Percentiles rank a stretch among this genome's conserved stretches.
Conservation (phyloP, 2,329 filamentous ascomycete genomes). For the Talaromyces sp. region DNA sequence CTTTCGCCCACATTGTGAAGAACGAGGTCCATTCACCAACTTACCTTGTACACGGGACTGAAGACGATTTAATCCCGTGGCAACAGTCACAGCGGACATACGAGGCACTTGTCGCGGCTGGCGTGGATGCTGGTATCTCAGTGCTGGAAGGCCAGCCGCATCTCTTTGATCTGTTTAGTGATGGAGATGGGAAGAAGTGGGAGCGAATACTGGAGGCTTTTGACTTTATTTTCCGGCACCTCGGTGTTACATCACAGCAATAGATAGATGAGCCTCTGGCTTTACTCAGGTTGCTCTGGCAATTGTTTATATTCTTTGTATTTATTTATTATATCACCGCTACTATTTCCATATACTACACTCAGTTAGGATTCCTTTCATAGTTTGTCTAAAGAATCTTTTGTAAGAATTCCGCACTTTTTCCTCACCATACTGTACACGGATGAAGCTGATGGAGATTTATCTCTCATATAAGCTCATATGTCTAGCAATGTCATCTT, state of each 20-base stretch:
- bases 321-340: too few relatives aligned
- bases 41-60: conserved; percentile 22
- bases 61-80: conserved; percentile 23
- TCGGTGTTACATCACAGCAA: not conserved
- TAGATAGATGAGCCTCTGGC: not conserved
- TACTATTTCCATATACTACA: too few relatives aligned
- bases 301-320: too few relatives aligned
- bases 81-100: not conserved
- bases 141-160: not conserved
- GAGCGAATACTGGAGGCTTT: not conserved
- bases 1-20: conserved; percentile 20
- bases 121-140: not conserved
- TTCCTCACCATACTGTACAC: too few relatives aligned
- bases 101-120: not conserved
- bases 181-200: not conserved
- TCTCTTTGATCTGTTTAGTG: not conserved
- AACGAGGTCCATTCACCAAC: conserved; percentile 21
- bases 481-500: too few relatives aligned
- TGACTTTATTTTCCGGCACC: not conserved
- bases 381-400: too few relatives aligned
- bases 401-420: too few relatives aligned
- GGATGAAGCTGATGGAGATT: too few relatives aligned
- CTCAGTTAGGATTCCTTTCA: too few relatives aligned
- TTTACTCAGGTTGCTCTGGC: too few relatives aligned
- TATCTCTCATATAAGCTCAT: too few relatives aligned